A percentile compares a stretch with the other conserved stretches of the same genome.
phyloP scores from a whole-genome alignment of 306 rosid species.

The Cyclanthera cordifolia region DNA sequence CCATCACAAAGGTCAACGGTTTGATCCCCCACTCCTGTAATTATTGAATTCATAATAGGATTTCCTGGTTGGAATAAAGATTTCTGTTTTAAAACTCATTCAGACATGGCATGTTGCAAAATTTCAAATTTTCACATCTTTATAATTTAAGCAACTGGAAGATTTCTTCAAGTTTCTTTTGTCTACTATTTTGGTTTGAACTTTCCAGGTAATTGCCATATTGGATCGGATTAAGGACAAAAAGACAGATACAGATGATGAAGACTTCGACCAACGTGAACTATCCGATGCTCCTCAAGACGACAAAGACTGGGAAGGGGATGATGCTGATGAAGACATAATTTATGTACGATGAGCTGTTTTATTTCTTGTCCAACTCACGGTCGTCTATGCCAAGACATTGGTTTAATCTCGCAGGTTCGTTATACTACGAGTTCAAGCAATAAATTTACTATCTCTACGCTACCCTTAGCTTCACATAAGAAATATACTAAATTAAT shows the following conservation, averaged over 20 bases:
- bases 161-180: background rate
- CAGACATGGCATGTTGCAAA: background rate
- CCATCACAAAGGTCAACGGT: background rate
- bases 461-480: background rate
- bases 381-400: conserved; percentile 11
- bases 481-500: background rate
- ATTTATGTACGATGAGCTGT: conserved; percentile 53
- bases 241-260: conserved; percentile 16
- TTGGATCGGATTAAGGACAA: conserved; percentile 70
- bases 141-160: background rate
- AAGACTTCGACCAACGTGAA: conserved; percentile 29
- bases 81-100: background rate
- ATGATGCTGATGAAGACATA: conserved; percentile 61
- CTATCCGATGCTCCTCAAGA: conserved; percentile 29
- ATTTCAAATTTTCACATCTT: background rate
- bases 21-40: background rate
- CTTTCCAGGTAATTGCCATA: conserved; percentile 74
- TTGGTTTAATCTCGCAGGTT: conserved; percentile 29
- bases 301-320: conserved; percentile 45
- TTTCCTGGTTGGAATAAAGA: background rate
- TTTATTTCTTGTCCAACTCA: conserved; percentile 14
- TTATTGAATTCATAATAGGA: background rate
- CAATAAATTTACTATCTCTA: background rate
- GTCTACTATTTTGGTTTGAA: background rate
- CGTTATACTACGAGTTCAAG: conserved; percentile 16